phyloP scores from a whole-genome alignment of 257 asterid species.

The Ilex asprella region DNA sequence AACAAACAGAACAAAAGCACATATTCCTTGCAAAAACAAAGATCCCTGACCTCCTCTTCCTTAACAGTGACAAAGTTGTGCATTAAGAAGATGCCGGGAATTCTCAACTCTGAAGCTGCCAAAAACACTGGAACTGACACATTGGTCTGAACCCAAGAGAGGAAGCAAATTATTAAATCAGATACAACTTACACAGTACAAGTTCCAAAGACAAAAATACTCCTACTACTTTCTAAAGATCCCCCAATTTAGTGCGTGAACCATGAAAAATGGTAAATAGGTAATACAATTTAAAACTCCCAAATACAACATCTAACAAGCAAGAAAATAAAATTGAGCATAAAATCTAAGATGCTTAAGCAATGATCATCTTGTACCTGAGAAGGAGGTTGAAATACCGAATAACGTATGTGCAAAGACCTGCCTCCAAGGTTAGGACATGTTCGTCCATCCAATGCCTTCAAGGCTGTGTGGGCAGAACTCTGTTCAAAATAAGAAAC shows the following conservation, averaged over 20 bases:
- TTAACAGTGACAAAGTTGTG: conserved; percentile 55
- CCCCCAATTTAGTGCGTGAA: not conserved
- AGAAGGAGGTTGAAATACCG: conserved; percentile 42
- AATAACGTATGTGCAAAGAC: conserved; percentile 66
- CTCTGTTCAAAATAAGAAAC: conserved; percentile 47
- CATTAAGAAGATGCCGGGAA: conserved; percentile 75
- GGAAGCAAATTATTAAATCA: not conserved
- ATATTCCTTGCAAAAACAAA: conserved; percentile 16
- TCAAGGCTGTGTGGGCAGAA: conserved; percentile 59
- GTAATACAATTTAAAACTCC: too few species aligned
- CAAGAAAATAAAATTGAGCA: not conserved
- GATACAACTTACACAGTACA: not conserved
- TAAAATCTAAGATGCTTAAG: not conserved
- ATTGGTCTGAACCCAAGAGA: conserved; percentile 33
- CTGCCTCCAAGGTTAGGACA: conserved; percentile 69
- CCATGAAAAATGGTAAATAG: too few species aligned
- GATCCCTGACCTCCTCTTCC: conserved; percentile 81
- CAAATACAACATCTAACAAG: not conserved
- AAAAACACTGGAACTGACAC: conserved; percentile 51
- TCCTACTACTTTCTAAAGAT: not conserved
- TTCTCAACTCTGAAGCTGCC: conserved; percentile 62
- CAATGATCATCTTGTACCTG: conserved; percentile 35
- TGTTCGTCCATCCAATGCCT: conserved; percentile 50
- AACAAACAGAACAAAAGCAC: conserved; percentile 9
- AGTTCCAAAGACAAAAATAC: not conserved